Evolutionary conservation across 306 rosid species (phyloP), one percentile per base, ranked within the genome.

Genomic region (Cercis canadensis): DNA sequence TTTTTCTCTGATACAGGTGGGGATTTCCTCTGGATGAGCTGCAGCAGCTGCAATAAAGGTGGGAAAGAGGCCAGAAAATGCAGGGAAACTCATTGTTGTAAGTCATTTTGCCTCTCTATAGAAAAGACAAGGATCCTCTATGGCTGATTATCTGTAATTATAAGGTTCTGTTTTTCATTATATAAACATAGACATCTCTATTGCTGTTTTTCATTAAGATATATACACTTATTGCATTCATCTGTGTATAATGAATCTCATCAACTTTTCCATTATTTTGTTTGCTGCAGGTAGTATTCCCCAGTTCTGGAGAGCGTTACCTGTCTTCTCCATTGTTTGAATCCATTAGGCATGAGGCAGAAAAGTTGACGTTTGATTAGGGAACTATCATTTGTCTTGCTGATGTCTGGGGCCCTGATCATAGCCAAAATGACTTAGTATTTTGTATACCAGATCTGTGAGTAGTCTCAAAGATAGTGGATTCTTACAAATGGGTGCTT

Each of bases 1-100:
- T 47, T 75, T 34, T 52, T 5, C 63, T 50, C 72, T 75, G 57
- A 39, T 61, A 4, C 72, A 87, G 92, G 87, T 83, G 57, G 92
- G 92, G 21, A 75, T 89, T 62, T 89, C 96, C 34, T 89, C 92
- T 3, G 92, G 96, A 69, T 90, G 89, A 14, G 87, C 88, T 0
- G 81, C 88, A 0, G 87, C 83, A 0, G 90, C 89, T 11, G 89
- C 84, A 41, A 61, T 89, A 8, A 83, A 73, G 75, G 16, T 89
- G 64, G 88, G 78, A 6, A 81, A 60, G 66, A 78, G 61, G 82
- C 78, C 57, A 1, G 89, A 85, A 72, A 78, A 76, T 53, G 78
- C 80, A 11, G 89, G 89, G 53, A 90, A 87, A 74, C 90, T 90
- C 57, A 82, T 86, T 5, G 84, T 66, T 56, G 89, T 78, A 80